Conservation (phyloP, 192 early-diverging fungal species). For the Jimgerdemannia lactiflua region DNA sequence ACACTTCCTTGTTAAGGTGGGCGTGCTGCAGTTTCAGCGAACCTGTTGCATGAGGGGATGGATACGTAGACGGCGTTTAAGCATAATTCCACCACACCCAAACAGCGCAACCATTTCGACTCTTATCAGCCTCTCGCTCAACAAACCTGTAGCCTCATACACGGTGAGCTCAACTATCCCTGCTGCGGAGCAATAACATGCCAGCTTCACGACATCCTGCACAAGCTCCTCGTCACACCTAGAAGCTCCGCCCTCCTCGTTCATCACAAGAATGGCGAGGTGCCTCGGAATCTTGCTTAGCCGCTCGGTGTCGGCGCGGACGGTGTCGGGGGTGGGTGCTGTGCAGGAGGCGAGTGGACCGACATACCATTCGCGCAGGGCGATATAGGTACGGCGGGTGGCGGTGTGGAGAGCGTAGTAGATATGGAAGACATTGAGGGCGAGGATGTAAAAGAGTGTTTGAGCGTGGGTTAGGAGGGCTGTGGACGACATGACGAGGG, state of each 20-base stretch:
- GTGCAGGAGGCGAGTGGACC: neutral
- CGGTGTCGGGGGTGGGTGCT: neutral
- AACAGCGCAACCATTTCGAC: neutral
- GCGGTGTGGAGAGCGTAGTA: slow-evolving; percentile 1
- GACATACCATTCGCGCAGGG: neutral
- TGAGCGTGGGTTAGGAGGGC: neutral
- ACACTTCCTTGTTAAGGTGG: neutral
- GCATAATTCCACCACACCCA: neutral
- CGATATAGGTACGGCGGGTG: slow-evolving; percentile 4
- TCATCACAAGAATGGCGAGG: slow-evolving; percentile 4
- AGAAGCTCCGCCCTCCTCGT: neutral
- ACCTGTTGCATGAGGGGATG: neutral
- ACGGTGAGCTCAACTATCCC: neutral
- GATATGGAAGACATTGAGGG: neutral
- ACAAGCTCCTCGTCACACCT: neutral
- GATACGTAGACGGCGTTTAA: neutral
- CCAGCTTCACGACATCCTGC: neutral
- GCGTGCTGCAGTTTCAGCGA: neutral
- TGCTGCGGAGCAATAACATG: neutral
- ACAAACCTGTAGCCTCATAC: neutral
- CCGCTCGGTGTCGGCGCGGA: neutral
- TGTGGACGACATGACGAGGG: neutral
- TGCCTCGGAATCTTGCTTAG: slow-evolving; percentile 10
- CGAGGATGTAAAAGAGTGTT: neutral
- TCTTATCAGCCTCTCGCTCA: neutral